phyloP scores from a whole-genome alignment of 116 monocot genomes.

The Phalaenopsis hybrid region DNA sequence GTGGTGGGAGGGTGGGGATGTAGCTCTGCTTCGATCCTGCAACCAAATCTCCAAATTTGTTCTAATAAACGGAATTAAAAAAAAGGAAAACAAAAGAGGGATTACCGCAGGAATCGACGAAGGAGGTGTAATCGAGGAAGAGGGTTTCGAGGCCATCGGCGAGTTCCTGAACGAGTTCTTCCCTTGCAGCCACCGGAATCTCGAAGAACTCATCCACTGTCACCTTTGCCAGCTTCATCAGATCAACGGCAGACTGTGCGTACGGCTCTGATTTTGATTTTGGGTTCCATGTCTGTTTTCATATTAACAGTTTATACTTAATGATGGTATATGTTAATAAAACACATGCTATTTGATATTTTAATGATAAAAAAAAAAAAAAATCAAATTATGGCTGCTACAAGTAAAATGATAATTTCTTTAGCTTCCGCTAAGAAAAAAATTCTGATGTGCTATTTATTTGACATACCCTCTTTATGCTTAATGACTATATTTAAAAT shows the following conservation, averaged over 20 bases:
- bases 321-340: too few species aligned
- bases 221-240: conserved; percentile 66
- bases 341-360: too few species aligned
- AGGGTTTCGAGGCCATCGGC: conserved; percentile 55
- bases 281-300: conserved; percentile 56
- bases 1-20: conserved; percentile 34
- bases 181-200: conserved; percentile 48
- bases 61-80: neutral
- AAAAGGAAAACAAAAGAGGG: neutral
- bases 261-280: conserved; percentile 62
- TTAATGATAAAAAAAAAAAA: too few species aligned
- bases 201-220: conserved; percentile 78
- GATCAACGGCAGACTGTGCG: conserved; percentile 62
- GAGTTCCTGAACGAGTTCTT: conserved; percentile 58
- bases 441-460: too few species aligned
- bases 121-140: conserved; percentile 66
- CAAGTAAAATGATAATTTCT: too few species aligned
- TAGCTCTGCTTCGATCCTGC: conserved; percentile 43
- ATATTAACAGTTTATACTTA: neutral
- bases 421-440: too few species aligned
- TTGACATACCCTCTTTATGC: too few species aligned
- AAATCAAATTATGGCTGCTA: too few species aligned
- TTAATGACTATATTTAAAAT: too few species aligned
- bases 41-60: neutral
- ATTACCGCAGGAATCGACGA: conserved; percentile 72